These are phyloP conservation scores for Scytalidium lignicola DNA, from an alignment of 2,329 filamentous ascomycete genomes.

Conservation along the genomic window DNA sequence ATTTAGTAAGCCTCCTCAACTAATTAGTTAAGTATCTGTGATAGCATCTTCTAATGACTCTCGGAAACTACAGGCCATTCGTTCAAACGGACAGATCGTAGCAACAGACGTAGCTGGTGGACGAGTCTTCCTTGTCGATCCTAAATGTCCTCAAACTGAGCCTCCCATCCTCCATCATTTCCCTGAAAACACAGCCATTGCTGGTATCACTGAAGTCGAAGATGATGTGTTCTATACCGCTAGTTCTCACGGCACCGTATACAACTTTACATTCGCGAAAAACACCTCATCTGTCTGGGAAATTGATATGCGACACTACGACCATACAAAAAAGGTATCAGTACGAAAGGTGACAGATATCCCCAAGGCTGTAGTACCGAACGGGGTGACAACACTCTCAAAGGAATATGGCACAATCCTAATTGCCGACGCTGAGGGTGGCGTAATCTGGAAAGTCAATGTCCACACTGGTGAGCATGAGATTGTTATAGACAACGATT, in stretches of 20 bases:
- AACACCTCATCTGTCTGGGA: not conserved
- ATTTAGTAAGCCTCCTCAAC: constrained; percentile 1
- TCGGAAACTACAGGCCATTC: constrained; percentile 6
- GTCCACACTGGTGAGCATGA: constrained; percentile 14
- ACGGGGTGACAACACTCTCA: not conserved
- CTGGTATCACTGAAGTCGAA: constrained; percentile 8
- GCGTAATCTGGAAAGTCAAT: constrained; percentile 24
- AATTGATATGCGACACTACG: not conserved
- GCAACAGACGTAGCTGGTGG: constrained; percentile 7
- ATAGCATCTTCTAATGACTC: not conserved
- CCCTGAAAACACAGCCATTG: not conserved
- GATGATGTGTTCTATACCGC: constrained; percentile 9
- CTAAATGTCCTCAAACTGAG: not conserved
- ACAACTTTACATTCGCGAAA: not conserved
- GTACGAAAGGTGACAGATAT: not conserved
- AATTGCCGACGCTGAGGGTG: constrained; percentile 22
- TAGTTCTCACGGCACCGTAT: not conserved
- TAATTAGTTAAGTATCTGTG: not conserved
- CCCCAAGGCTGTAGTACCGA: not conserved
- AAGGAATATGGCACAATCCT: constrained; percentile 6
- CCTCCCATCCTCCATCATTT: constrained; percentile 6
- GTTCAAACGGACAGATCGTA: constrained; percentile 11
- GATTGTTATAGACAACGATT: constrained; percentile 13
- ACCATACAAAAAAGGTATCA: not conserved
- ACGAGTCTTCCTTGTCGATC: constrained; percentile 8